phyloP scores from a whole-genome alignment of 1,139 yeast genomes.

The Debaryomyces coudertii region DNA sequence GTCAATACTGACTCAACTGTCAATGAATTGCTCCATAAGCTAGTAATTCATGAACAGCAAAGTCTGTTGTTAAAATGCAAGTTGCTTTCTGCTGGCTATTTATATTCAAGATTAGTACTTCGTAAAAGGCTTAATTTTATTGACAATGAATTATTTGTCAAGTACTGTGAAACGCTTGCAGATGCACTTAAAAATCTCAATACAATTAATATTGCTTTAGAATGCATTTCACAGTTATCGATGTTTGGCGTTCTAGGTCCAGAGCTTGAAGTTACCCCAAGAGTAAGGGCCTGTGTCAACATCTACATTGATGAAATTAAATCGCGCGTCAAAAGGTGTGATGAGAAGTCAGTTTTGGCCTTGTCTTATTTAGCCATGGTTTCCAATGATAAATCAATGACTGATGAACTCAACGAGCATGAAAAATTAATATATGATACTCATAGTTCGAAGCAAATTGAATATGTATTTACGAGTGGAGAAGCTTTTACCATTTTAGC shows the following conservation, averaged over 20 bases:
- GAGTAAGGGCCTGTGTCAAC: conserved; percentile 18
- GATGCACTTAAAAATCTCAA: conserved; percentile 23
- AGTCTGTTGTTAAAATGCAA: conserved; percentile 26
- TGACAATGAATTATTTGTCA: conserved; percentile 16
- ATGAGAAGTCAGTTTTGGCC: conserved; percentile 62
- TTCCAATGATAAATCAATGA: conserved; percentile 20
- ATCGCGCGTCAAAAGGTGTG: conserved; percentile 54
- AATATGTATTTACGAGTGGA: conserved; percentile 76
- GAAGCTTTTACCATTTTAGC: conserved; percentile 78
- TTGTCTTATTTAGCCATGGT: conserved; percentile 60
- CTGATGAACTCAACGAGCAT: conserved; percentile 30
- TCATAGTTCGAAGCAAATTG: conserved; percentile 70
- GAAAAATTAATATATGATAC: conserved; percentile 58
- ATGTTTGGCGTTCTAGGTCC: conserved; percentile 62
- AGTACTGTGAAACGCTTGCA: conserved; percentile 22
- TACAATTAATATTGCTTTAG: conserved; percentile 38
- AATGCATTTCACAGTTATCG: conserved; percentile 57
- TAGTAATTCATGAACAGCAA: conserved; percentile 17
- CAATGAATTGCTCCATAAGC: conserved; percentile 13
- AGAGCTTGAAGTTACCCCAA: conserved; percentile 14
- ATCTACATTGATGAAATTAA: conserved; percentile 36
- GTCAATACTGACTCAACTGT: conserved; percentile 18
- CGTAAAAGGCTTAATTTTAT: conserved; percentile 36
- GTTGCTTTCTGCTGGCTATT: conserved; percentile 45
- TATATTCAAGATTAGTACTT: conserved; percentile 55